Conservation (phyloP, 805 yeast species). For the Kurtzmaniella cleridarum region DNA sequence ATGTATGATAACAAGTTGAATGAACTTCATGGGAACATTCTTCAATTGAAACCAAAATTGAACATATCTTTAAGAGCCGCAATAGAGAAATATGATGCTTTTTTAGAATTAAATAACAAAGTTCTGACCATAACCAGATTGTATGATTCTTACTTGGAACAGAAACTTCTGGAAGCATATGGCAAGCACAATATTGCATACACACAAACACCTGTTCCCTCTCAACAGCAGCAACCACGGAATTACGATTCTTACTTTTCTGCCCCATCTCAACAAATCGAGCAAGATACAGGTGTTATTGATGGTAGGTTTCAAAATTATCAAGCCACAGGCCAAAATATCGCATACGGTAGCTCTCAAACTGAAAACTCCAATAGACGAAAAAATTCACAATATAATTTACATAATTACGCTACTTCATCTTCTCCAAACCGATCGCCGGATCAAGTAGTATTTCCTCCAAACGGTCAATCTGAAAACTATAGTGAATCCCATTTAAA, state of each 20-base stretch:
- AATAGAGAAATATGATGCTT: slow-evolving; percentile 55
- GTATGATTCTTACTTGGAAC: slow-evolving; percentile 72
- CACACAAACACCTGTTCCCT: not conserved
- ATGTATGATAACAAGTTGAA: slow-evolving; percentile 47
- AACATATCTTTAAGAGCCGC: slow-evolving; percentile 55
- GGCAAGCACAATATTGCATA: slow-evolving; percentile 19
- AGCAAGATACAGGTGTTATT: slow-evolving; percentile 2
- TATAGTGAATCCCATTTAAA: too few relatives aligned
- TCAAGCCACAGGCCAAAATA: not conserved
- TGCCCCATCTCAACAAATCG: slow-evolving; percentile 3
- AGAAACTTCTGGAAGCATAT: slow-evolving; percentile 33
- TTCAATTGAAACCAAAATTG: slow-evolving; percentile 63
- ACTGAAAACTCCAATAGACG: too few relatives aligned
- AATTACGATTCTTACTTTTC: not conserved
- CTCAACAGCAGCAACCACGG: not conserved
- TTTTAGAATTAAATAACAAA: slow-evolving; percentile 72
- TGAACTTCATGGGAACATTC: slow-evolving; percentile 54
- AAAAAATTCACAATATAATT: too few relatives aligned
- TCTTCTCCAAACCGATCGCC: too few relatives aligned
- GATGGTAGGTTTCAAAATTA: not conserved
- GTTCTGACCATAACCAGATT: slow-evolving; percentile 67
- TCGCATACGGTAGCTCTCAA: too few relatives aligned
- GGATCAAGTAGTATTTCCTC: too few relatives aligned
- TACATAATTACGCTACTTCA: too few relatives aligned
- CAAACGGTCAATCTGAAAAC: too few relatives aligned